Evolutionary conservation across 139 green algal genomes (phyloP).

Genomic region (Yamagishiella unicocca): DNA sequence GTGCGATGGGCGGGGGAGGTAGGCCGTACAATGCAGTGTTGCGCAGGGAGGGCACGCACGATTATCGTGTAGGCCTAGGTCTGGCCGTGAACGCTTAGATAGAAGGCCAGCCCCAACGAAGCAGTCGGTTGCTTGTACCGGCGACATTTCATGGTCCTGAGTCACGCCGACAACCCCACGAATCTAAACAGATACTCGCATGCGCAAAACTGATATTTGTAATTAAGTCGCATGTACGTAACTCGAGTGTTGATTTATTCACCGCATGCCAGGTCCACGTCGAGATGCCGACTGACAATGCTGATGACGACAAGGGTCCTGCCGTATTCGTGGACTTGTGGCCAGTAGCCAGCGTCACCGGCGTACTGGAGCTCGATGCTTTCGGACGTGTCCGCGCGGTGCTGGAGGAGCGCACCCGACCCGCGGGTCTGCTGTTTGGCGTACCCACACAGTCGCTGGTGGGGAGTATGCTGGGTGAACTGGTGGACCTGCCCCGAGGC

Average conservation of each 20-base stretch:
- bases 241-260: not conserved
- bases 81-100: not conserved
- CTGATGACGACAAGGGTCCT: not conserved
- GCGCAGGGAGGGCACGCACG: too few relatives aligned
- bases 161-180: too few relatives aligned
- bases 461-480: not conserved
- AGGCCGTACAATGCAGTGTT: too few relatives aligned
- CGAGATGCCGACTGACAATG: not conserved
- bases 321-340: constrained; percentile 18
- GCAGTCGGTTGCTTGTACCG: not conserved
- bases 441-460: not conserved
- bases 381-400: not conserved
- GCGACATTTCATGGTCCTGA: too few relatives aligned
- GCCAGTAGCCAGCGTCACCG: not conserved
- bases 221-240: not conserved
- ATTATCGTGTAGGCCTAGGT: not conserved
- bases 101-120: not conserved
- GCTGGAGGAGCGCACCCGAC: constrained; percentile 34
- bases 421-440: constrained; percentile 44
- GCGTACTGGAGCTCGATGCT: constrained; percentile 15
- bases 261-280: constrained; percentile 8
- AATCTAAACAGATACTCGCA: not conserved
- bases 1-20: not conserved
- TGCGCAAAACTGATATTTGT: not conserved
- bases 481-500: not conserved